A percentile compares a stretch with the other conserved stretches of the same genome.
phyloP scores from a whole-genome alignment of 805 yeast species.

The Yarrowia hollandica region DNA sequence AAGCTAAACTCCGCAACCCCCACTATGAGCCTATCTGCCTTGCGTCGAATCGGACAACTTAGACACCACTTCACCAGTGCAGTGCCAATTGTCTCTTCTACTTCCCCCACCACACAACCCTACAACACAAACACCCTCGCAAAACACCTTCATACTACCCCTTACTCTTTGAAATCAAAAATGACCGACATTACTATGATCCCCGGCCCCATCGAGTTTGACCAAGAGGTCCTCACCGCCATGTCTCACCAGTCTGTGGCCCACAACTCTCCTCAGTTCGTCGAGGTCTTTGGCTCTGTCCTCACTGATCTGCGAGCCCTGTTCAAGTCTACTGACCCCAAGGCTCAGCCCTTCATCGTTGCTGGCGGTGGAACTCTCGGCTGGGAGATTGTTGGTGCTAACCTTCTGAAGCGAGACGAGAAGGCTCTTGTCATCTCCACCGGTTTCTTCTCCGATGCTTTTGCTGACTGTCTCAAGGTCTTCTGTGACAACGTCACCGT shows the following conservation, averaged over 20 bases:
- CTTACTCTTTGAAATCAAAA: conserved; percentile 19
- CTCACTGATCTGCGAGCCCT: conserved; percentile 68
- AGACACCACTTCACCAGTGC: conserved; percentile 24
- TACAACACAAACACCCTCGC: conserved; percentile 10
- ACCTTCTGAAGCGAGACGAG: conserved; percentile 64
- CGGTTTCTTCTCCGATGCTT: conserved; percentile 82
- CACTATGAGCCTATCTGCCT: conserved; percentile 17
- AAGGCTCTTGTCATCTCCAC: conserved; percentile 80
- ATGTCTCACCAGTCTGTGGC: conserved; percentile 81
- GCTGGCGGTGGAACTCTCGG: conserved; percentile 95
- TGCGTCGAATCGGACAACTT: conserved; percentile 24
- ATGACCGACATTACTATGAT: conserved; percentile 51
- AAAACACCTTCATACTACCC: conserved; percentile 15
- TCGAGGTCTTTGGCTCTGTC: conserved; percentile 66
- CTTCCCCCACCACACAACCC: background rate
- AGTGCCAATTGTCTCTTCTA: conserved; percentile 26
- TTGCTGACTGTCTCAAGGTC: conserved; percentile 69
- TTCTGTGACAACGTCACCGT: conserved; percentile 78
- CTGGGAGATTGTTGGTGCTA: conserved; percentile 87
- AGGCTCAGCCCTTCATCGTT: conserved; percentile 77
- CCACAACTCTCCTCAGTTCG: conserved; percentile 87
- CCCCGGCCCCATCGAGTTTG: conserved; percentile 86
- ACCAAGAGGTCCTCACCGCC: conserved; percentile 74
- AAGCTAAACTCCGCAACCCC: conserved; percentile 11
- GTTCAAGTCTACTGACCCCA: conserved; percentile 65